Conservation (phyloP, 768 basidiomycete species). For the Russula brevipes region DNA sequence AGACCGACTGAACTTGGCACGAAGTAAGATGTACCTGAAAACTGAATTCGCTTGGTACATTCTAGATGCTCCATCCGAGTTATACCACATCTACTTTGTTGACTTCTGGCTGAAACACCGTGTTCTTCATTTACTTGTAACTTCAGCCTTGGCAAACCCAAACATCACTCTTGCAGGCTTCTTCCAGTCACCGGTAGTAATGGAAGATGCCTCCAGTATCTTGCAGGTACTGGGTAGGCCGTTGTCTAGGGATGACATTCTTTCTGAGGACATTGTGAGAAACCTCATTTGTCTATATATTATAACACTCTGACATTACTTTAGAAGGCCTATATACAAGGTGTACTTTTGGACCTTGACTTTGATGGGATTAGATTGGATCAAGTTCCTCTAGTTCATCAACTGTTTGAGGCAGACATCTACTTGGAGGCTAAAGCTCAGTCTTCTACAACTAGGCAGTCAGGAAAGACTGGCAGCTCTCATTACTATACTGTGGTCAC, state of each 20-base stretch:
- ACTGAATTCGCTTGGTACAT: constrained; percentile 69
- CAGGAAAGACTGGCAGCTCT: background rate
- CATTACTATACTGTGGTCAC: constrained; percentile 13
- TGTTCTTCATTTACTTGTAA: constrained; percentile 46
- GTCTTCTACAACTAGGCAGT: background rate
- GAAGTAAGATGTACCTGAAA: constrained; percentile 58
- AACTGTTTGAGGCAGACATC: constrained; percentile 20
- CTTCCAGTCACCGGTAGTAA: background rate
- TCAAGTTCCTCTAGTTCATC: constrained; percentile 1
- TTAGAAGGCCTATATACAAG: constrained; percentile 8
- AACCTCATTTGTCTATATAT: background rate
- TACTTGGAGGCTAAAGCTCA: background rate
- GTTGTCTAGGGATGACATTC: constrained; percentile 1
- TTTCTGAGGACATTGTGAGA: background rate
- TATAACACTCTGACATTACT: background rate
- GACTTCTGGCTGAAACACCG: constrained; percentile 48
- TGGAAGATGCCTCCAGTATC: background rate
- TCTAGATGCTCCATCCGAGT: constrained; percentile 43
- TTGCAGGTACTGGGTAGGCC: background rate
- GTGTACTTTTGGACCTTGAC: background rate
- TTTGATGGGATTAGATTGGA: constrained; percentile 1
- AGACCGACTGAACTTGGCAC: background rate
- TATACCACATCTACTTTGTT: constrained; percentile 44
- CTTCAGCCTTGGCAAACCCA: constrained; percentile 19
- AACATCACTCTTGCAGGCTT: background rate